These are phyloP conservation scores for Saussurea involucrata DNA, from an alignment of 129 eudicot genomes.

Conservation along the genomic window DNA sequence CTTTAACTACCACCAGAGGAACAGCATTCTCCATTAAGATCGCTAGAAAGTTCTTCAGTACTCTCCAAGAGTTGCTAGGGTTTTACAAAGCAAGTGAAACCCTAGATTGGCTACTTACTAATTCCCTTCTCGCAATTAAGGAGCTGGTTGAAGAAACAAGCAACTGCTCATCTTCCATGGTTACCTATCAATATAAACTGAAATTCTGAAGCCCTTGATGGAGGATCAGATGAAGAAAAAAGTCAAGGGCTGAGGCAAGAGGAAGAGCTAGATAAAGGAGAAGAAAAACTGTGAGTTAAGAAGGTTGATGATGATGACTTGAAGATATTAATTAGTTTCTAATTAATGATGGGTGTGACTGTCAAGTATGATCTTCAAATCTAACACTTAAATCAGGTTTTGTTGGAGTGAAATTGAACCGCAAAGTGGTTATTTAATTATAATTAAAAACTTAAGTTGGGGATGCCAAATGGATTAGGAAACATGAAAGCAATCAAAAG, in stretches of 20 bases:
- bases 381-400: background rate
- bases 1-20: background rate
- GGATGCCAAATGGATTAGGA: background rate
- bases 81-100: conserved; percentile 44
- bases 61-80: conserved; percentile 37
- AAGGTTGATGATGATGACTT: conserved; percentile 14
- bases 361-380: conserved; percentile 10
- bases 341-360: conserved; percentile 18
- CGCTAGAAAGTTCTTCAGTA: conserved; percentile 33
- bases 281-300: conserved; percentile 31
- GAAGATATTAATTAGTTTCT: conserved; percentile 3
- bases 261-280: conserved; percentile 78
- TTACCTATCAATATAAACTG: conserved; percentile 11
- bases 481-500: conserved; percentile 3
- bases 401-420: conserved; percentile 21
- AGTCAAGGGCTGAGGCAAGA: conserved; percentile 41
- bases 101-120: conserved; percentile 32
- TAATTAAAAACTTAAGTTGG: background rate
- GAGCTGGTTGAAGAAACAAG: conserved; percentile 36
- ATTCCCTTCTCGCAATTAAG: conserved; percentile 37
- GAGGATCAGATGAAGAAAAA: conserved; percentile 15
- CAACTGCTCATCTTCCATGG: background rate
- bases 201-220: conserved; percentile 15
- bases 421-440: background rate
- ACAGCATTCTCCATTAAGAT: conserved; percentile 11